Evolutionary conservation across 208 protist species (phyloP).

Genomic region (Crithidia bombi): DNA sequence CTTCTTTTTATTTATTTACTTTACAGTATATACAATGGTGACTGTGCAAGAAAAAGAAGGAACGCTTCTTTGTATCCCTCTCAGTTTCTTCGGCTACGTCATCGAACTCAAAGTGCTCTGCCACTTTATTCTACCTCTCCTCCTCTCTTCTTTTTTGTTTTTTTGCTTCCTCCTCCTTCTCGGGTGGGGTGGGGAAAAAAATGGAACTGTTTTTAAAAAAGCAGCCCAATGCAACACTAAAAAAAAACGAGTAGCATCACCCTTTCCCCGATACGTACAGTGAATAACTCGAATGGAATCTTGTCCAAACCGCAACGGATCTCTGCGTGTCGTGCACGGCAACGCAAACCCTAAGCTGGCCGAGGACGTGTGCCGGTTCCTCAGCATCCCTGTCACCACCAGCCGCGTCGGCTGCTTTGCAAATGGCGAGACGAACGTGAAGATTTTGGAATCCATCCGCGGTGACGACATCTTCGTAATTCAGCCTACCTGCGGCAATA

Average conservation of each 20-base stretch:
- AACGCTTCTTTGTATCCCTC: too few relatives aligned
- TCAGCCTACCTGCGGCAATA: slow-evolving; percentile 93
- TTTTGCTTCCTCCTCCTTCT: slow-evolving; percentile 4
- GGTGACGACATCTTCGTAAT: slow-evolving; percentile 97
- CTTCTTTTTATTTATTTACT: background rate
- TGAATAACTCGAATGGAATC: slow-evolving; percentile 24
- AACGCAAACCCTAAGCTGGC: slow-evolving; percentile 90
- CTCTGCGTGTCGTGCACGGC: slow-evolving; percentile 83
- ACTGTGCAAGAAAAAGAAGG: too few relatives aligned
- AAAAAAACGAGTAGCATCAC: too few relatives aligned
- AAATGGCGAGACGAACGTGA: slow-evolving; percentile 90
- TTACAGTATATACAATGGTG: background rate
- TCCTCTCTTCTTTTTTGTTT: too few relatives aligned
- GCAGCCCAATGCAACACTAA: too few relatives aligned
- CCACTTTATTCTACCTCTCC: too few relatives aligned
- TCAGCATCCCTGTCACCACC: slow-evolving; percentile 73
- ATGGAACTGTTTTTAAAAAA: too few relatives aligned
- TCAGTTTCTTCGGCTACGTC: too few relatives aligned
- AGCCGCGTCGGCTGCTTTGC: slow-evolving; percentile 83
- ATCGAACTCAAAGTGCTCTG: too few relatives aligned
- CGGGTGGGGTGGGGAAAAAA: too few relatives aligned
- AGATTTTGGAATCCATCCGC: slow-evolving; percentile 86
- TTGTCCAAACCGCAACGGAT: slow-evolving; percentile 55
- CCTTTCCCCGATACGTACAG: slow-evolving; percentile 21
- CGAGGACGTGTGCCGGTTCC: slow-evolving; percentile 72